Percentiles rank a stretch among this genome's conserved stretches.
phyloP scores from a whole-genome alignment of 1,139 yeast genomes.

The Blastobotrys arbuscula region DNA sequence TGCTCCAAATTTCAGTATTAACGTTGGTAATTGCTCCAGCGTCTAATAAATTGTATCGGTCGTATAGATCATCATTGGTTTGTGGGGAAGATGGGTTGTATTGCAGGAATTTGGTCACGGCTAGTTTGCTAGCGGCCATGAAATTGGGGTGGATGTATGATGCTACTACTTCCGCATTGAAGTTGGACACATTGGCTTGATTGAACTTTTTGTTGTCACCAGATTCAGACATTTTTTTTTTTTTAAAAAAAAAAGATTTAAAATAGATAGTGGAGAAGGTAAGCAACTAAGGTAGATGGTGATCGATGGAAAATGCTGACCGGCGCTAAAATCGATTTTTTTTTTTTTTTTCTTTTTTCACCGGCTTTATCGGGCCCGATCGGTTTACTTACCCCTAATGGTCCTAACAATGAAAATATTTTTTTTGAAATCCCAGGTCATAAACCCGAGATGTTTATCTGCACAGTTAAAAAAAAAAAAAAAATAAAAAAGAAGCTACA shows the following conservation, averaged over 20 bases:
- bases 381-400: too few species aligned
- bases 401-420: too few species aligned
- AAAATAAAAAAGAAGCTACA: too few species aligned
- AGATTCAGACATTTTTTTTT: not conserved
- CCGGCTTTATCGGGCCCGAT: too few species aligned
- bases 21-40: not conserved
- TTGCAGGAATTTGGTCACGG: conserved; percentile 5
- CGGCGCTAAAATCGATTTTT: too few species aligned
- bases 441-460: too few species aligned
- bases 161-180: conserved; percentile 8
- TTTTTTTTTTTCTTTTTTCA: too few species aligned
- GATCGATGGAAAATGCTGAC: not conserved
- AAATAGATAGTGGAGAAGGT: not conserved
- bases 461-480: too few species aligned
- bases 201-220: conserved; percentile 2
- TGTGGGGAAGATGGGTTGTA: not conserved
- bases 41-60: not conserved
- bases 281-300: not conserved
- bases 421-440: too few species aligned
- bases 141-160: conserved; percentile 2
- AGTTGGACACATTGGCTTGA: conserved; percentile 6
- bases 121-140: not conserved
- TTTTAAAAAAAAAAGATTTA: not conserved
- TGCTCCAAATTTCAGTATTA: conserved; percentile 1
- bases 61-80: not conserved